phyloP scores from a whole-genome alignment of 805 yeast species.

The Suhomyces prunicola region DNA sequence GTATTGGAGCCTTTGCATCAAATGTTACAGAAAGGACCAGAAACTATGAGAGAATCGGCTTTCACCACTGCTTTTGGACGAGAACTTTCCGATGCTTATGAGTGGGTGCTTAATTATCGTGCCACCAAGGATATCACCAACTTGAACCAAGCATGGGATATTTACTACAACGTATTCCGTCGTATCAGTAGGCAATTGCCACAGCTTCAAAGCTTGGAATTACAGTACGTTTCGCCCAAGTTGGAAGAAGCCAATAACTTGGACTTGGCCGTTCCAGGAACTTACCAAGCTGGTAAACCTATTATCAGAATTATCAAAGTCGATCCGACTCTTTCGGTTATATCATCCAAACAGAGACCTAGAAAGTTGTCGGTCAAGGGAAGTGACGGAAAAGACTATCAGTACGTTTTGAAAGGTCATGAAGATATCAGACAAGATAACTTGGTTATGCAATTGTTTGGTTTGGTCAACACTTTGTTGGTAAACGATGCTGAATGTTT shows the following conservation, averaged over 20 bases:
- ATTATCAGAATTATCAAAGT: constrained; percentile 68
- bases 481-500: constrained; percentile 92
- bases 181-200: constrained; percentile 87
- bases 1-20: constrained; percentile 86
- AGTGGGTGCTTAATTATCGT: constrained; percentile 86
- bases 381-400: constrained; percentile 88
- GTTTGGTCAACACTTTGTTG: constrained; percentile 86
- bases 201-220: constrained; percentile 77
- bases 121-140: constrained; percentile 83
- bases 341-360: constrained; percentile 95
- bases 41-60: constrained; percentile 87
- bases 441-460: constrained; percentile 96
- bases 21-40: constrained; percentile 82
- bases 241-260: constrained; percentile 73
- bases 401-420: constrained; percentile 84
- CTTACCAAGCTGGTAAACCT: constrained; percentile 82
- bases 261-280: constrained; percentile 91
- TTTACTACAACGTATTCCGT: constrained; percentile 89
- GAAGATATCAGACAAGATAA: constrained; percentile 98
- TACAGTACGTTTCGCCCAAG: constrained; percentile 92
- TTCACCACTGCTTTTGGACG: constrained; percentile 92
- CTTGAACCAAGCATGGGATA: constrained; percentile 96
- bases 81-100: constrained; percentile 87
- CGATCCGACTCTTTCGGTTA: constrained; percentile 81
- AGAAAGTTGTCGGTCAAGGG: constrained; percentile 78